Conservation (phyloP, 208 protist species). For the Trypanosoma scelopori region DNA sequence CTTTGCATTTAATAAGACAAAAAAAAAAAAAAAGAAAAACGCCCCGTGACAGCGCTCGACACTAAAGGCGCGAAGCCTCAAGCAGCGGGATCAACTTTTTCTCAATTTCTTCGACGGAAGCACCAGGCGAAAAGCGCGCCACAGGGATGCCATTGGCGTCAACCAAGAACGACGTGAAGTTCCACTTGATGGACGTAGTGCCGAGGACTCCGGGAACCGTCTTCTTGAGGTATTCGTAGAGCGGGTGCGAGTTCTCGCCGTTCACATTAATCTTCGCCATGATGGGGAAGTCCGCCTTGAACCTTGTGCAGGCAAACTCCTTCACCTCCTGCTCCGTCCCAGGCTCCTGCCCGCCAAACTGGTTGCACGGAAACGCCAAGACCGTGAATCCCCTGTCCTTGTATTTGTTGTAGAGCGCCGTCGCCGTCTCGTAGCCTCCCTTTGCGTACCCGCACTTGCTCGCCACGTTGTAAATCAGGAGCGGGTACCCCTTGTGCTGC, state of each 20-base stretch:
- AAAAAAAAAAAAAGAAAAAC: conserved; percentile 20
- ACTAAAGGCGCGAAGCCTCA: too few relatives aligned
- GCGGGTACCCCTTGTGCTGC: conserved; percentile 35
- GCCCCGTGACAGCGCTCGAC: too few relatives aligned
- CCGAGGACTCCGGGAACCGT: conserved; percentile 76
- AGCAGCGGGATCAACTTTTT: conserved; percentile 63
- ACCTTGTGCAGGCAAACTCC: conserved; percentile 39
- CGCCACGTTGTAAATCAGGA: conserved; percentile 65
- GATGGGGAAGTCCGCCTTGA: conserved; percentile 43
- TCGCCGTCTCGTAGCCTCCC: conserved; percentile 75
- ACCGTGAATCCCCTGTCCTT: conserved; percentile 82
- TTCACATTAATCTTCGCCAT: conserved; percentile 87
- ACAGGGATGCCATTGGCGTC: conserved; percentile 69
- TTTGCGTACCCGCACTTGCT: conserved; percentile 90
- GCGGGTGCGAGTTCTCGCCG: conserved; percentile 70
- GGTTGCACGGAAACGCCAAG: conserved; percentile 93
- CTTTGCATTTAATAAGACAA: not conserved
- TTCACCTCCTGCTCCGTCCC: conserved; percentile 42
- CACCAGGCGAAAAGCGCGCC: conserved; percentile 66
- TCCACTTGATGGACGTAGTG: conserved; percentile 89
- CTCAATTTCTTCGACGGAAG: conserved; percentile 50
- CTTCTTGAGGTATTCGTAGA: conserved; percentile 88
- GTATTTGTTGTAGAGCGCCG: conserved; percentile 87
- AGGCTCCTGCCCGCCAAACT: conserved; percentile 73
- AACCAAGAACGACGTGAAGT: conserved; percentile 93